Base-by-base conservation (phyloP, 768 basidiomycete species). In the Paxillus involutus region DNA sequence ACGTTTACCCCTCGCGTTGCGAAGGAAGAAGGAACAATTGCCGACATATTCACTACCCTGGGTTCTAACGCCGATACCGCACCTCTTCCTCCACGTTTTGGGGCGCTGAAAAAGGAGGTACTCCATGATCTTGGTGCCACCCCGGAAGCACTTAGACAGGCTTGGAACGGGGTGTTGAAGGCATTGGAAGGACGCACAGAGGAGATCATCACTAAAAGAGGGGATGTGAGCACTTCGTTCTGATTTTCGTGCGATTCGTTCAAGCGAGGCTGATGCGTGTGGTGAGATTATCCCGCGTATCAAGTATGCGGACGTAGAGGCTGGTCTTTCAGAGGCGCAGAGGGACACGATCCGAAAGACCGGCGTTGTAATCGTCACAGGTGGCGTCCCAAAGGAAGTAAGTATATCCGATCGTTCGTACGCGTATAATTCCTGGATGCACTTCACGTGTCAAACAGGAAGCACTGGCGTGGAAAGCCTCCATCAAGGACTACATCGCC, bases 391-490 rank as follows among this genome's bases (percentile, higher is more conserved):
- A 0, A 69, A 78, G 50, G 74, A 83, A 56, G 81, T 82, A 3
- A 59, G 72, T 55, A 49, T 64, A 57, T 53, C 0, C 48, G 10
- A 35, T 16, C 58, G 44, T 60, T 6, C 26, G 6, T 59, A 35
- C 16, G 17, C 44, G 46, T 26, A 32, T 17, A 29, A 35, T 43
- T n/a, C 21, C 45, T 44, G 12, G 9, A 24, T 21, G 32, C 8
- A 41, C 32, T 12, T 16, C 41, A 44, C 16, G 4, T n/a, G 6
- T 13, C 12, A 13, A 54, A 86, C 26, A 26, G 79, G 79, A 86
- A 71, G 88, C 83, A 0, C 59, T 84, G 2, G 58, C 51, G 0
- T 89, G 87, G 86, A 85, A 87, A 56, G 62, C 66, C 21, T 68
- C 73, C 6, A 75, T 89, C 36, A 71, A 69, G 51, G 76, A 80